Evolutionary conservation across 495 filamentous ascomycete species (phyloP).

Genomic region (Choiromyces venosus): DNA sequence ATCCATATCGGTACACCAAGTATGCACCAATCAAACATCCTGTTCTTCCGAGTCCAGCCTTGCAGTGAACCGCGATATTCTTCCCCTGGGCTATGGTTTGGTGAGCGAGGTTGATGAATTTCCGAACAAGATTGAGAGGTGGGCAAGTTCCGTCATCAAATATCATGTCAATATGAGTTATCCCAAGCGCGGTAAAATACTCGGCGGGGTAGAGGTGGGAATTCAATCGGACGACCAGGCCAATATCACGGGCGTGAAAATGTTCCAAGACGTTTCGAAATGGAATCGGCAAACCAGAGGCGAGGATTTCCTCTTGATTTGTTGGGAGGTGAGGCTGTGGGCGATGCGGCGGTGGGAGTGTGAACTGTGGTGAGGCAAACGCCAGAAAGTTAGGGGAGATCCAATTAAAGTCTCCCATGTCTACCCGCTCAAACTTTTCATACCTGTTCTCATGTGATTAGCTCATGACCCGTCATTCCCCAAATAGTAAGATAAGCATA

Average conservation of each 20-base stretch:
- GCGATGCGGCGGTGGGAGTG: conserved; percentile 57
- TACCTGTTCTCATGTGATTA: conserved; percentile 53
- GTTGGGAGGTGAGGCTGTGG: conserved; percentile 58
- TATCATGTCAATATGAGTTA: conserved; percentile 96
- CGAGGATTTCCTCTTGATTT: conserved; percentile 34
- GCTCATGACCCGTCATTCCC: background rate
- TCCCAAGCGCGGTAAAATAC: conserved; percentile 90
- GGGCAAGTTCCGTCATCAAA: conserved; percentile 98
- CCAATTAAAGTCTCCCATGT: conserved; percentile 99
- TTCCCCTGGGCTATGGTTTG: conserved; percentile 85
- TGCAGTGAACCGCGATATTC: conserved; percentile 95
- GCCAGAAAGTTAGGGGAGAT: conserved; percentile 89
- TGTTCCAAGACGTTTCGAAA: conserved; percentile 95
- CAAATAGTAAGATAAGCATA: conserved; percentile 46
- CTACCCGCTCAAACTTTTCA: conserved; percentile 88
- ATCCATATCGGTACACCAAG: conserved; percentile 95
- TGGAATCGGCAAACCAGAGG: conserved; percentile 60
- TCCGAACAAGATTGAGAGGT: conserved; percentile 71
- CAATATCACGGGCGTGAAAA: conserved; percentile 78
- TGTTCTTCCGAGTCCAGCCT: conserved; percentile 92
- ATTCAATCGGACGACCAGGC: conserved; percentile 90
- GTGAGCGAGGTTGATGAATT: conserved; percentile 91
- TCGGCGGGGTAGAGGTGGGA: conserved; percentile 91
- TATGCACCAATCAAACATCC: conserved; percentile 96
- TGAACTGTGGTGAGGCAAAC: conserved; percentile 88